Conservation (phyloP, 768 basidiomycete genomes). For the Tulasnella sp. region DNA sequence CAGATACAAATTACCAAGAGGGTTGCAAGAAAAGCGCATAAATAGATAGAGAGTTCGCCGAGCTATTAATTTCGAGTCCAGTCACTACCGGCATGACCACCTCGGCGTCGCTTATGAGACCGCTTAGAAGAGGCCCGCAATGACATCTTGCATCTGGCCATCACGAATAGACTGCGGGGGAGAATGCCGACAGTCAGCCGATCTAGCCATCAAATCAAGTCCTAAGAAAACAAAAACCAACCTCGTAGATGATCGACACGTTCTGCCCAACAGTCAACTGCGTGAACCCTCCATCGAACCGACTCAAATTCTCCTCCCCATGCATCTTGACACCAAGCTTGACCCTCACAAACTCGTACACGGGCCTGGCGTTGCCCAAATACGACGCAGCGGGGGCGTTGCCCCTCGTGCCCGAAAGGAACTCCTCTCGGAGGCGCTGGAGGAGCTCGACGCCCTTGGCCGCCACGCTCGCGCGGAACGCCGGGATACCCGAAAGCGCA, state of each 20-base stretch:
- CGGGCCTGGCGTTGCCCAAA: conserved; percentile 53
- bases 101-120: neutral
- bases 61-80: too few relatives aligned
- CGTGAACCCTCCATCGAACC: conserved; percentile 51
- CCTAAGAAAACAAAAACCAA: conserved; percentile 15
- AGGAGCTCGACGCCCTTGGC: conserved; percentile 36
- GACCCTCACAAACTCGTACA: conserved; percentile 69
- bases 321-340: conserved; percentile 71
- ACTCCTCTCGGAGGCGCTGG: conserved; percentile 35
- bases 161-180: conserved; percentile 44
- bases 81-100: too few relatives aligned
- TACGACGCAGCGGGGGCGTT: conserved; percentile 53
- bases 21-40: too few relatives aligned
- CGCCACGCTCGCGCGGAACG: conserved; percentile 46
- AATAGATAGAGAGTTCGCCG: too few relatives aligned
- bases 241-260: conserved; percentile 66
- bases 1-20: too few relatives aligned
- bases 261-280: conserved; percentile 60
- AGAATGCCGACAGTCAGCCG: neutral
- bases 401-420: conserved; percentile 47
- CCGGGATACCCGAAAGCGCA: conserved; percentile 28
- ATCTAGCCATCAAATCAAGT: neutral
- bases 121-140: conserved; percentile 39
- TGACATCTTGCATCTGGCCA: conserved; percentile 48
- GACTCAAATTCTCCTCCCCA: conserved; percentile 56